phyloP scores from a whole-genome alignment of 2,329 filamentous ascomycete genomes.

The Dryadomyces sulphureus region DNA sequence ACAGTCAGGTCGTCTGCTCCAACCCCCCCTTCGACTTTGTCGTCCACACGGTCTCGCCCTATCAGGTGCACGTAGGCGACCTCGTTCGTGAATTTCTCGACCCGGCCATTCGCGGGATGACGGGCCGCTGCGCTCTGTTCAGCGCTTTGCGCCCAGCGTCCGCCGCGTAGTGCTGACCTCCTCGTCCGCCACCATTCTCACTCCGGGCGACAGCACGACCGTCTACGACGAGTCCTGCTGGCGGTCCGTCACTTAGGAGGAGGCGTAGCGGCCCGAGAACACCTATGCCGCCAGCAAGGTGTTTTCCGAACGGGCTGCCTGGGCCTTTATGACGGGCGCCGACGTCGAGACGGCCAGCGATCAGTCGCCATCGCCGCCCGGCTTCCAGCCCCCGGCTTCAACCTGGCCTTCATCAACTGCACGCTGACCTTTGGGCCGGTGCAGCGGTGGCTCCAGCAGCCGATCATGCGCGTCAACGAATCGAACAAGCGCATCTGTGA shows the following conservation, averaged over 20 bases:
- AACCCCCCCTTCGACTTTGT: conserved; percentile 49
- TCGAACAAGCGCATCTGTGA: conserved; percentile 54
- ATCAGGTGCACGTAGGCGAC: conserved; percentile 49
- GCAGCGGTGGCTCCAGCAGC: conserved; percentile 45
- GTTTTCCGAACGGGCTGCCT: conserved; percentile 53
- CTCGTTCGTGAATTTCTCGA: conserved; percentile 32
- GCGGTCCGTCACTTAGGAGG: conserved; percentile 22
- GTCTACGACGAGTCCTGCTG: conserved; percentile 26
- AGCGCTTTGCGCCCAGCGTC: conserved; percentile 29
- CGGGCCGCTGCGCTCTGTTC: conserved; percentile 32
- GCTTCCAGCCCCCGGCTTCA: conserved; percentile 29
- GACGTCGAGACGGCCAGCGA: conserved; percentile 27
- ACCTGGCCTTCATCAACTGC: conserved; percentile 45
- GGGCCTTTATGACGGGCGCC: conserved; percentile 36
- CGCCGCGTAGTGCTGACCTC: conserved; percentile 46
- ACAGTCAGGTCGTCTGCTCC: conserved; percentile 24
- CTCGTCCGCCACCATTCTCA: conserved; percentile 28
- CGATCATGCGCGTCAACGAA: conserved; percentile 56
- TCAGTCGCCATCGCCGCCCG: neutral
- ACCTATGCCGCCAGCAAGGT: conserved; percentile 31
- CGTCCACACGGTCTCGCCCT: conserved; percentile 61
- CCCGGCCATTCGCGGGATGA: conserved; percentile 39
- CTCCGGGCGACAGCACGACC: conserved; percentile 19
- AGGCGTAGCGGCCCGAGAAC: conserved; percentile 17
- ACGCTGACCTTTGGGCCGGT: conserved; percentile 50